Evolutionary conservation across 2,329 filamentous ascomycete species (phyloP), one percentile per base, ranked within the genome.

Genomic region (Arachnomyces sp.): DNA sequence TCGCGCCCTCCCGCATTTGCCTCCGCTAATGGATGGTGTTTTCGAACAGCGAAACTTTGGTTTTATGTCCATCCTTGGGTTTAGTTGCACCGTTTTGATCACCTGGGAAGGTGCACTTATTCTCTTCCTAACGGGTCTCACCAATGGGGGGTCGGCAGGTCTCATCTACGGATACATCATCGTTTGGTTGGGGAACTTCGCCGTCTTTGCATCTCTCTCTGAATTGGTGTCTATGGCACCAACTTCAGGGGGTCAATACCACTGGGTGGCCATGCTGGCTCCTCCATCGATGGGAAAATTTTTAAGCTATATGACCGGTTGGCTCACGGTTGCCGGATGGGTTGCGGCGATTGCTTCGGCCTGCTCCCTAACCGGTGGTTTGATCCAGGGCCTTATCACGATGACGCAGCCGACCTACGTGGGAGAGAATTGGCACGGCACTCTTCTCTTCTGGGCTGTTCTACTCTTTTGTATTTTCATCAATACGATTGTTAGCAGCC

Each of bases 361-460:
- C 31, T 58, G 50, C 43, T 64, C 55, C 39, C 50, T 63, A 8
- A 52, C 53, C 28, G 58, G 55, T 7, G 58, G 55, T 3, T 40
- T 63, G 39, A 57, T 63, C 18, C 59, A 63, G 38, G 60, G 58
- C 4, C 40, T 64, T 2, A 36, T 63, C 7, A 50, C 59, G 2
- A 53, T 63, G 44, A 61, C 56, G 37, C 55, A 56, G 31, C 53
- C 56, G 1, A 38, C 47, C 1, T 61, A 60, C 33, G 40, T 45
- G 3, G 33, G 49, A 2, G 29, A 52, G 25, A 33, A 45, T 28
- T 59, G 56, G 55, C 56, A 59, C 31, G 69, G 65, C 4, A 72
- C 70, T 0, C 53, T 76, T 3, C 48, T 76, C 0, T 63, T 70
- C 16, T 73, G 71, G 53, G 68, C 63, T 7, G 63, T 73, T 28